phyloP scores from a whole-genome alignment of 2,329 filamentous ascomycete species.

The Sarocladium oryzae region DNA sequence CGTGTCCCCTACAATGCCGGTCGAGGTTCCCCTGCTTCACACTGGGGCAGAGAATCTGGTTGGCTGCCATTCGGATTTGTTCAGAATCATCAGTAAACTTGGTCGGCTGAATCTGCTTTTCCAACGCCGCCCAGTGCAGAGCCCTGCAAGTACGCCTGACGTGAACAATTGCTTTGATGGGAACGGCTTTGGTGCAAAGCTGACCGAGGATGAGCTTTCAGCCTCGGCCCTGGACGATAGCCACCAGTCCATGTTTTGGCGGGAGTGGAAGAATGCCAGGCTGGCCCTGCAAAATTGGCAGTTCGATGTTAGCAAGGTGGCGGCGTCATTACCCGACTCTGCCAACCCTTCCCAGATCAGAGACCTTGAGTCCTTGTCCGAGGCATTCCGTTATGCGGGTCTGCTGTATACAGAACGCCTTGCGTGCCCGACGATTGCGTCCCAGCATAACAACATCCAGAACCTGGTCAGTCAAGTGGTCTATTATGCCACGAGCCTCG shows the following conservation, averaged over 20 bases:
- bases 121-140: constrained; percentile 55
- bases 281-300: constrained; percentile 74
- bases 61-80: constrained; percentile 79
- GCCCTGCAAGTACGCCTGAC: constrained; percentile 17
- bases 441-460: constrained; percentile 72
- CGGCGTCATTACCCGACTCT: constrained; percentile 41
- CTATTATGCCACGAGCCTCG: constrained; percentile 74
- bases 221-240: constrained; percentile 46
- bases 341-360: constrained; percentile 57
- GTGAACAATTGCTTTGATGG: constrained; percentile 52
- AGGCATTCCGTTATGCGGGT: constrained; percentile 84
- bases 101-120: constrained; percentile 80
- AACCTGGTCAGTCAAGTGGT: constrained; percentile 76
- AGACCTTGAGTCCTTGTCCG: constrained; percentile 76
- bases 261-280: constrained; percentile 77
- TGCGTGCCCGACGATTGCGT: constrained; percentile 67
- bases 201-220: constrained; percentile 49
- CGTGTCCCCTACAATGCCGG: constrained; percentile 55
- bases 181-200: constrained; percentile 54
- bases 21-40: constrained; percentile 38
- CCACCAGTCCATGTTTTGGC: constrained; percentile 65
- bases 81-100: constrained; percentile 78
- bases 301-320: constrained; percentile 52
- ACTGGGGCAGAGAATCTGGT: constrained; percentile 75
- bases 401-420: constrained; percentile 86